Evolutionary conservation across 2,329 filamentous ascomycete species (phyloP), one percentile per base, ranked within the genome.

Genomic region (Daldinia sp.): DNA sequence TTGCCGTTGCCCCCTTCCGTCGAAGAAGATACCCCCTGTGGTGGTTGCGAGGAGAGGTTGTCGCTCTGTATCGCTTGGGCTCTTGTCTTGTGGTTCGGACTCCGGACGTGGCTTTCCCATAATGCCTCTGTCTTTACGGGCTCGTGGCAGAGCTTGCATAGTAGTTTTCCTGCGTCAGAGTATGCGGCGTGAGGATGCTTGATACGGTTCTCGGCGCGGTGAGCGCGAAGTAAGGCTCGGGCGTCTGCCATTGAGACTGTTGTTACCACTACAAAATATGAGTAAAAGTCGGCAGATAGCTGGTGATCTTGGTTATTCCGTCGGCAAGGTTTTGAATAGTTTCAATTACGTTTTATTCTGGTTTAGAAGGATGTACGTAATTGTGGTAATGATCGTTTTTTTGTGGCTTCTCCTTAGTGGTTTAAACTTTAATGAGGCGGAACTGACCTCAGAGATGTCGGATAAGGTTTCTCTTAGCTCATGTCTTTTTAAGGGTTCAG

Each of bases 171-270:
- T 13, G 88, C 84, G 70, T 89, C 86, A 4, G 90, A 89, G 81
- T 93, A 93, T 60, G 85, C 82, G 46, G 90, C 90, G 74, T 90
- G 84, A 3, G 90, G 88, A 74, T 93, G 90, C 58, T 89, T 86
- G 74, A 94, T 89, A 71, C 91, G 88, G 64, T 93, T 89, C 69
- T 91, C 87, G 63, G 89, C 89, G 72, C 93, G 89, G 80, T 95
- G 92, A 76, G 90, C 91, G 74, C 92, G 92, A 65, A 97, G 86
- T 55, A 97, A 87, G 39, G 92, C 88, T 74, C 93, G 91, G 28
- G 93, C 90, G 79, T 97, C 93, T 73, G 92, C 86, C 92, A 96
- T 95, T 69, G 65, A 50, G 58, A 35, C n/a, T 37, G 51, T 13
- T 44, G 30, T 15, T 12, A 12, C 3, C n/a, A n/a, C n/a, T n/a